Evolutionary conservation across 2,329 filamentous ascomycete genomes (phyloP), one percentile per base, ranked within the genome.

Genomic region (Fusarium oligoseptatum): DNA sequence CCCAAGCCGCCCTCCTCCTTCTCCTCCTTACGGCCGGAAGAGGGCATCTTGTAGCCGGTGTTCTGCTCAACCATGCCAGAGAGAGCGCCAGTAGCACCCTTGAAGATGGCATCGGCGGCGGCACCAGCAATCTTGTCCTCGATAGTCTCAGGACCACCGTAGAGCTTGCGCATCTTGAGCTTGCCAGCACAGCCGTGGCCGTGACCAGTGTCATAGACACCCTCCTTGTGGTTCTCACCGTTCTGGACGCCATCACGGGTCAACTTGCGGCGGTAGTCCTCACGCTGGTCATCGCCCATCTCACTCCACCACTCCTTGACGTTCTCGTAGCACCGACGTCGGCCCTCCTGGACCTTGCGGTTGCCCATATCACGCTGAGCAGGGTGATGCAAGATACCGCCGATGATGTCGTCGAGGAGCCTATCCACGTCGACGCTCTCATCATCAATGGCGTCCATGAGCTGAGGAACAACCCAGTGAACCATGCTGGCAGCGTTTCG

Each of bases 381-480:
- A 3, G 95, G 96, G 83, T 98, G 95, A 79, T 98, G 94, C 82
- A 98, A 90, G 39, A 98, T 92, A 70, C 94, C 95, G 58, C 90
- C 84, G 79, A 97, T 91, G 82, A 98, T 95, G 71, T 92, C 91
- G 80, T 92, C 90, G 75, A 97, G 87, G 3, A 92, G 91, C 66
- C 90, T 88, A 71, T 94, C 87, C 45, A 94, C 85, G 77, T 97
- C 93, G 67, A 88, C 86, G 66, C 84, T 80, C 45, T 96, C 91
- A 75, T 98, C 89, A 78, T 98, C 95, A 91, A 95, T 97, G 78
- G 92, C 94, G 39, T 93, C 86, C 85, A 98, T 97, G 71, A 98
- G 85, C 82, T 97, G 95, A 10, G 96, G 96, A 15, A 98, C 94
- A 24, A 92, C 92, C 94, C 95, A 98, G 67, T 89, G 90, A 50